These are phyloP conservation scores for Anthostomella pinea DNA, from an alignment of 2,329 filamentous ascomycete species.

Conservation along the genomic window DNA sequence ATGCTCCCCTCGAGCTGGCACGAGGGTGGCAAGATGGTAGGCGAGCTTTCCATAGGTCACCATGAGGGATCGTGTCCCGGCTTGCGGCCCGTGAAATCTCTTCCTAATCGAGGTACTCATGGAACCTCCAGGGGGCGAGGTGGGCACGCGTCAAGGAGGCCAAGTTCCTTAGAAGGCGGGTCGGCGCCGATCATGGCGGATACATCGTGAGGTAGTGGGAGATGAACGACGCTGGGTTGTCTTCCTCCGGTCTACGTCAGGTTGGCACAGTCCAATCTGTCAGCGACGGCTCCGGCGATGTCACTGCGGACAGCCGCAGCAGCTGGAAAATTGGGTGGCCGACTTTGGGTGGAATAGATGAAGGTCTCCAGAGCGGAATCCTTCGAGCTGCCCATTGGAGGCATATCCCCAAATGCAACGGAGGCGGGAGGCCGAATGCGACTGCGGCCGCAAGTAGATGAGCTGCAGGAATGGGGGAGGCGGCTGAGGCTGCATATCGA, in stretches of 20 bases:
- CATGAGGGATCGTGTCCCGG: slow-evolving; percentile 12
- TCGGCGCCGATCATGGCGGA: too few relatives aligned
- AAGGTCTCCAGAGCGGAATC: slow-evolving; percentile 12
- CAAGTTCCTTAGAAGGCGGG: too few relatives aligned
- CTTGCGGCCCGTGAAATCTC: slow-evolving; percentile 18
- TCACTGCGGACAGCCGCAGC: slow-evolving; percentile 1
- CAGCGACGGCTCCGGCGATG: slow-evolving; percentile 3
- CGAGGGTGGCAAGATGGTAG: neutral
- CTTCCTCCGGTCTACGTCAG: slow-evolving; percentile 1
- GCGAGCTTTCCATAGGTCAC: neutral
- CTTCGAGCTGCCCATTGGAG: slow-evolving; percentile 19
- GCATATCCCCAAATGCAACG: slow-evolving; percentile 24
- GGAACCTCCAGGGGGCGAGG: slow-evolving; percentile 8
- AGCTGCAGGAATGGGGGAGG: neutral
- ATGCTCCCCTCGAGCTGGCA: neutral
- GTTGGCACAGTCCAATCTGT: slow-evolving; percentile 1
- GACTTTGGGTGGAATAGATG: slow-evolving; percentile 8
- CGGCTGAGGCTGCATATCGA: neutral
- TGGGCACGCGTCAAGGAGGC: too few relatives aligned
- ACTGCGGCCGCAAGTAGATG: slow-evolving; percentile 12
- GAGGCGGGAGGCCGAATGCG: slow-evolving; percentile 21
- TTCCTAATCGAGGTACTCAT: slow-evolving; percentile 4
- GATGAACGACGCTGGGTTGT: too few relatives aligned
- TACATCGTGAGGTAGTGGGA: too few relatives aligned
- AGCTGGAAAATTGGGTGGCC: slow-evolving; percentile 10